phyloP scores from a whole-genome alignment of 768 basidiomycete genomes.

The Rubroboletus satanas region DNA sequence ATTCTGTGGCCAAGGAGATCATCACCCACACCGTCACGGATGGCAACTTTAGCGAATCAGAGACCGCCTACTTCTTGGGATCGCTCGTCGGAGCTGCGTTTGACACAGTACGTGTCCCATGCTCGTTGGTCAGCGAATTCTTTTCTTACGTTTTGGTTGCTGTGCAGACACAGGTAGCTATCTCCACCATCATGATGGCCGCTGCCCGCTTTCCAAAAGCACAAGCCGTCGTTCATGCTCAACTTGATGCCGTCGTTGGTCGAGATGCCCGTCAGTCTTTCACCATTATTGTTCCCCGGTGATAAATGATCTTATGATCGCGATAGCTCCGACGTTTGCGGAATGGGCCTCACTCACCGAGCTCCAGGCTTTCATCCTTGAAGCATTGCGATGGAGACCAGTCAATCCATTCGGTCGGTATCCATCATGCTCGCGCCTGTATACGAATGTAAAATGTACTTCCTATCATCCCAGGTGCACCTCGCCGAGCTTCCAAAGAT shows the following conservation, averaged over 20 bases:
- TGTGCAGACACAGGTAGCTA: conserved; percentile 25
- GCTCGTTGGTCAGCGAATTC: neutral
- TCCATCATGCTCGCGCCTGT: too few species aligned
- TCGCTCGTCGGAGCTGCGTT: conserved; percentile 59
- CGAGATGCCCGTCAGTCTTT: conserved; percentile 29
- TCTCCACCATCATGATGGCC: conserved; percentile 34
- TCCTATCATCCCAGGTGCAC: conserved; percentile 10
- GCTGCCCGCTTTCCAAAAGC: conserved; percentile 35
- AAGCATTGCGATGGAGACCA: conserved; percentile 39
- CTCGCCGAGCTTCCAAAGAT: conserved; percentile 25
- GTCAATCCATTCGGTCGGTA: conserved; percentile 30
- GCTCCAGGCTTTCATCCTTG: conserved; percentile 37
- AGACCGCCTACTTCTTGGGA: conserved; percentile 56
- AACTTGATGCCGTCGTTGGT: conserved; percentile 37
- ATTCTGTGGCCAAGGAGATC: conserved; percentile 51
- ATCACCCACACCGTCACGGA: conserved; percentile 43
- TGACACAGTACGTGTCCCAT: conserved; percentile 39
- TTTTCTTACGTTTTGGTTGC: neutral
- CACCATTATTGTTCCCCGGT: neutral
- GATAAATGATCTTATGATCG: neutral
- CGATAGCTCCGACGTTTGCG: conserved; percentile 37
- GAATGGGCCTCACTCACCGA: conserved; percentile 33
- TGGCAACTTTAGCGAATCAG: conserved; percentile 46
- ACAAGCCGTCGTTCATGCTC: conserved; percentile 33
- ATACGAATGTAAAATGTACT: neutral